These are phyloP conservation scores for Penicillium pancosmium DNA, from an alignment of 495 filamentous ascomycete genomes.

Conservation along the genomic window DNA sequence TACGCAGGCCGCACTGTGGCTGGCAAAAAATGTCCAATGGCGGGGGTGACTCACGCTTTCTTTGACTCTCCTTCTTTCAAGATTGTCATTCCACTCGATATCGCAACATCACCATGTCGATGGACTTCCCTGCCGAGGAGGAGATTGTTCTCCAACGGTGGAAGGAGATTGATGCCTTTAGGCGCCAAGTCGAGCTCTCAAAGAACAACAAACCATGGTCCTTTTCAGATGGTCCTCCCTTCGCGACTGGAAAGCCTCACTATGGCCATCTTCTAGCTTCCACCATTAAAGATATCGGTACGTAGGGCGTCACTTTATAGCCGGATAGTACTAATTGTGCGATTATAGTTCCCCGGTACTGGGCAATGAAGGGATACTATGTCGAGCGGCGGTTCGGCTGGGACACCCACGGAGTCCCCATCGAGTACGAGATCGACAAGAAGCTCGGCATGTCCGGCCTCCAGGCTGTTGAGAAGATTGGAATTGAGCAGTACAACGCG, in stretches of 20 bases:
- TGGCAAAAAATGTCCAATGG: slow-evolving; percentile 31
- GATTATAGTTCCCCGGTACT: slow-evolving; percentile 77
- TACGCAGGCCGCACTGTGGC: slow-evolving; percentile 12
- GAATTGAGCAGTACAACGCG: slow-evolving; percentile 88
- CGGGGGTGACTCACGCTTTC: slow-evolving; percentile 42
- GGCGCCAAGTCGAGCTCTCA: slow-evolving; percentile 72
- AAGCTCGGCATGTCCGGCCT: slow-evolving; percentile 87
- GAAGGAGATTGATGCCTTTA: slow-evolving; percentile 89
- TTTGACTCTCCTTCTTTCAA: slow-evolving; percentile 21
- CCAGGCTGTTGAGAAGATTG: slow-evolving; percentile 84
- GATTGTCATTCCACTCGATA: slow-evolving; percentile 18
- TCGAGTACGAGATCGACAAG: slow-evolving; percentile 99
- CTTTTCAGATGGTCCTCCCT: slow-evolving; percentile 63
- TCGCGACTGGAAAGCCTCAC: slow-evolving; percentile 80
- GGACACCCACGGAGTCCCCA: slow-evolving; percentile 96
- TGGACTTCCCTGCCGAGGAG: slow-evolving; percentile 92
- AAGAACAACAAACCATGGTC: slow-evolving; percentile 74
- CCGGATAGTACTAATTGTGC: background rate
- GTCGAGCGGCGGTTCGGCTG: slow-evolving; percentile 73
- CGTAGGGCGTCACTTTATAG: background rate
- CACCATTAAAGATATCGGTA: slow-evolving; percentile 87
- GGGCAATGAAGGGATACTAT: slow-evolving; percentile 95
- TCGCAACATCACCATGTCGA: slow-evolving; percentile 67
- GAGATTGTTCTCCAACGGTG: slow-evolving; percentile 77
- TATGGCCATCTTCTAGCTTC: slow-evolving; percentile 96